A percentile compares a stretch with the other conserved stretches of the same genome.
These are phyloP conservation scores for Heliamphora exappendiculata DNA, from an alignment of 148 eudicot genomes.

Conservation along the genomic window DNA sequence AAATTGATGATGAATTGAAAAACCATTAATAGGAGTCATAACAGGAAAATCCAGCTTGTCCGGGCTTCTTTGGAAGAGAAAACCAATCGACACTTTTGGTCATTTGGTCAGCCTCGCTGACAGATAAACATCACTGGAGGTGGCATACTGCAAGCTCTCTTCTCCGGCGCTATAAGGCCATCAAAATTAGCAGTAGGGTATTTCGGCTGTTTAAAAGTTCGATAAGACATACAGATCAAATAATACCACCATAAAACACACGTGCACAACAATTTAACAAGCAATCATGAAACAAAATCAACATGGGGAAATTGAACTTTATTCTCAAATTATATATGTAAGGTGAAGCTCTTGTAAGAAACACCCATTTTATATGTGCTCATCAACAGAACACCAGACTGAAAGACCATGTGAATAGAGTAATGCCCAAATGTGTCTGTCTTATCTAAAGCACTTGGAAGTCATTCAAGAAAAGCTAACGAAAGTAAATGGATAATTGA, in stretches of 20 bases:
- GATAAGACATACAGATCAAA: not conserved
- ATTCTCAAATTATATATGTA: not conserved
- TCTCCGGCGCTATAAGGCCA: too few relatives aligned
- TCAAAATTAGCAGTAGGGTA: too few relatives aligned
- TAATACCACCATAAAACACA: not conserved
- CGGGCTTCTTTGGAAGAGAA: too few relatives aligned
- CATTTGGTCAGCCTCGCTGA: too few relatives aligned
- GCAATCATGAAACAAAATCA: not conserved
- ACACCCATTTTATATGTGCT: slow-evolving; percentile 4
- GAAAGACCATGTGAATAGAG: not conserved
- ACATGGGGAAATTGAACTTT: not conserved
- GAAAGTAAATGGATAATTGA: slow-evolving; percentile 61
- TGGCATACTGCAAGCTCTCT: too few relatives aligned
- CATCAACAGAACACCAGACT: slow-evolving; percentile 6
- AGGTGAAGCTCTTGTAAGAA: not conserved
- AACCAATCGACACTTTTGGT: too few relatives aligned
- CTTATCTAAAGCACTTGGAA: not conserved
- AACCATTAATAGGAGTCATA: too few relatives aligned
- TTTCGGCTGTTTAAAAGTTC: too few relatives aligned
- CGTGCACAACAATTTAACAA: not conserved
- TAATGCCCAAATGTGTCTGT: not conserved
- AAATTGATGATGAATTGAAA: too few relatives aligned
- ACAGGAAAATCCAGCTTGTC: too few relatives aligned
- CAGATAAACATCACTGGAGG: too few relatives aligned
- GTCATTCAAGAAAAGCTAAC: slow-evolving; percentile 17